Evolutionary conservation across 768 basidiomycete genomes (phyloP).

Genomic region (Collybia sp.): DNA sequence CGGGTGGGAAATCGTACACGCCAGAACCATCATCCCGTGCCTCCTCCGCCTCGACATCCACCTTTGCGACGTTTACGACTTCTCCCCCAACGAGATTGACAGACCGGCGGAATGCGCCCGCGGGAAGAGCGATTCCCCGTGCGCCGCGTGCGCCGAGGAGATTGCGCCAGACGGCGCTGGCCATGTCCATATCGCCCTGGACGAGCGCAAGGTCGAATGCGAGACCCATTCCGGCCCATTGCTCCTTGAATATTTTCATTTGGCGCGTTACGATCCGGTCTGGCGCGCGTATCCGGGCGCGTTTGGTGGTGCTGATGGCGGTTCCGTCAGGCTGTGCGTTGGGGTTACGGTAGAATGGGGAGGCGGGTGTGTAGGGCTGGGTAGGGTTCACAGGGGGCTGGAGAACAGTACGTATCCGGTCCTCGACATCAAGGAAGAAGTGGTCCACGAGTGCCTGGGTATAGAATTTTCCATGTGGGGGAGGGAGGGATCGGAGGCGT

Average conservation of each 20-base stretch:
- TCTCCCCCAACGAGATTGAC: slow-evolving; percentile 70
- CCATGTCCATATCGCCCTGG: slow-evolving; percentile 76
- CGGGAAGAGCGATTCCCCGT: slow-evolving; percentile 42
- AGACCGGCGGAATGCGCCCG: slow-evolving; percentile 50
- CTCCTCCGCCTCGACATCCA: slow-evolving; percentile 57
- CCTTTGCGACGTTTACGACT: slow-evolving; percentile 55
- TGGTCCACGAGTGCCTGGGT: slow-evolving; percentile 87
- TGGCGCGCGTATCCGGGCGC: slow-evolving; percentile 43
- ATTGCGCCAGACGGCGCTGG: slow-evolving; percentile 89
- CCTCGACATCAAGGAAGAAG: slow-evolving; percentile 93
- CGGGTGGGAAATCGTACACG: slow-evolving; percentile 62
- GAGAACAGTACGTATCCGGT: slow-evolving; percentile 78
- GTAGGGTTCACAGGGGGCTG: slow-evolving; percentile 46
- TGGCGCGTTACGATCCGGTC: slow-evolving; percentile 75
- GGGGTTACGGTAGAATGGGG: slow-evolving; percentile 43
- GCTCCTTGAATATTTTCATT: too few relatives aligned
- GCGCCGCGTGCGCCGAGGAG: slow-evolving; percentile 83
- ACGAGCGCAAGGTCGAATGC: slow-evolving; percentile 65
- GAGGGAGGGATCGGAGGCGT: slow-evolving; percentile 79
- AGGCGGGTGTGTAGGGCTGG: slow-evolving; percentile 40
- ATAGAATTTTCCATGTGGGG: slow-evolving; percentile 59
- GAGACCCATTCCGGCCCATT: slow-evolving; percentile 81
- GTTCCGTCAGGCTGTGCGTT: slow-evolving; percentile 23
- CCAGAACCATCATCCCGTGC: slow-evolving; percentile 62
- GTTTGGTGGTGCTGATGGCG: slow-evolving; percentile 14